These are phyloP conservation scores for Aquilaria malaccensis DNA, from an alignment of 345 rosid genomes.

Conservation along the genomic window DNA sequence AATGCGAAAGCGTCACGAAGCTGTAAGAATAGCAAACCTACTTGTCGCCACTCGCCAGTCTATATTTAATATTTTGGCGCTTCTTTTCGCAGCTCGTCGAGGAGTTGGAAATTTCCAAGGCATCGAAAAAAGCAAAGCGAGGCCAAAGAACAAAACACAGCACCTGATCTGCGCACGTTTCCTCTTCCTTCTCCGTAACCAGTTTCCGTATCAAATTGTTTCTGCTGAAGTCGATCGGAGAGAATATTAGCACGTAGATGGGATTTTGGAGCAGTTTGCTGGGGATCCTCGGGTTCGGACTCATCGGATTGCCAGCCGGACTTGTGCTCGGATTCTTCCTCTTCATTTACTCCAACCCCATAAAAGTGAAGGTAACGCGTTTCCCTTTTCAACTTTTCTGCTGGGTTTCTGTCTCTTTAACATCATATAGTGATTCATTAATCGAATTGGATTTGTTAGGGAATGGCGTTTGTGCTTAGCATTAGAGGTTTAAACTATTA, in stretches of 20 bases:
- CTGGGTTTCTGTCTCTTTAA: background rate
- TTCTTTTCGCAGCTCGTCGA: too few species aligned
- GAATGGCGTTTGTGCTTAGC: background rate
- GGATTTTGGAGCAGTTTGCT: slow-evolving; percentile 43
- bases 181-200: too few species aligned
- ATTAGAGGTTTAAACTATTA: background rate
- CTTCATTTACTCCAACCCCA: slow-evolving; percentile 59
- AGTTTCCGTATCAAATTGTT: too few species aligned
- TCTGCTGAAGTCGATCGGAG: background rate
- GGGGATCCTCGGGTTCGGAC: slow-evolving; percentile 56
- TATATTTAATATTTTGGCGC: too few species aligned
- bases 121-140: too few species aligned
- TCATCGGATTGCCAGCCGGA: slow-evolving; percentile 63
- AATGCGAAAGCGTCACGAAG: too few species aligned
- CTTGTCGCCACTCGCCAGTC: too few species aligned
- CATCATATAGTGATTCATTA: too few species aligned
- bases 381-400: background rate
- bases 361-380: slow-evolving; percentile 39
- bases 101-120: too few species aligned
- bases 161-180: too few species aligned
- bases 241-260: slow-evolving; percentile 17
- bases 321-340: slow-evolving; percentile 58
- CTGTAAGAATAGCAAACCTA: too few species aligned
- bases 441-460: background rate
- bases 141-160: too few species aligned